Base-by-base conservation (phyloP, 257 asterid genomes). In the Verbascum thapsus region DNA sequence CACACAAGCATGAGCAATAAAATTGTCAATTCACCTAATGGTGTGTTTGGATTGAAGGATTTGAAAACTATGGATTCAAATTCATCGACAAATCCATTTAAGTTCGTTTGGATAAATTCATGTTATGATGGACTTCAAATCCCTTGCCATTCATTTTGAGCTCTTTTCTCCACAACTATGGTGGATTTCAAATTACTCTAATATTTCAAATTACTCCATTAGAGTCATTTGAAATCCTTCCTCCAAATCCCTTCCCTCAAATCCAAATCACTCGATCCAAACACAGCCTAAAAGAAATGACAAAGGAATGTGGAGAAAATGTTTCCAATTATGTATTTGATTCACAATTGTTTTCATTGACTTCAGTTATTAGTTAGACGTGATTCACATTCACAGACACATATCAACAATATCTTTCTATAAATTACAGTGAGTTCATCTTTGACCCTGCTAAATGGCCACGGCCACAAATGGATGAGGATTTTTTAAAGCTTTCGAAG, bases 381-480 rank as follows among this genome's bases (percentile, higher is more conserved):
- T 64, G 60, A 53, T 64, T 69, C 61, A 49, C 72, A 34, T 67
- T 55, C 51, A 13, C 63, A 34, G 16, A 58, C 70, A 68, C 52
- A 34, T 44, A 54, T 41, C 70, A 57, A 35, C 23, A 52, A 56
- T 40, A 37, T 57, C 50, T 69, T 78, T 23, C 69, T 76, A 72
- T 74, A 61, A 71, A 34, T 76, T 72, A 12, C 88, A 91, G 98
- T 77, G 96, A 86, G 71, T 91, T 91, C 75, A 75, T 87, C 48
- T 88, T 88, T 78, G 85, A 88, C 63, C 91, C 95, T 48, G 76
- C 87, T 52, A 92, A 77, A 76, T 92, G 98, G 98, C 82, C 82
- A 17, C 82, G 95, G 10, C 66, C 19, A 44, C 86, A 85, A 85
- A 82, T 91, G 88, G 88, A 88, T 17, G 85, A 83, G 71, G 97